These are phyloP conservation scores for Pelargonium myrrhifolium DNA, from an alignment of 441 rosid species.

Conservation along the genomic window DNA sequence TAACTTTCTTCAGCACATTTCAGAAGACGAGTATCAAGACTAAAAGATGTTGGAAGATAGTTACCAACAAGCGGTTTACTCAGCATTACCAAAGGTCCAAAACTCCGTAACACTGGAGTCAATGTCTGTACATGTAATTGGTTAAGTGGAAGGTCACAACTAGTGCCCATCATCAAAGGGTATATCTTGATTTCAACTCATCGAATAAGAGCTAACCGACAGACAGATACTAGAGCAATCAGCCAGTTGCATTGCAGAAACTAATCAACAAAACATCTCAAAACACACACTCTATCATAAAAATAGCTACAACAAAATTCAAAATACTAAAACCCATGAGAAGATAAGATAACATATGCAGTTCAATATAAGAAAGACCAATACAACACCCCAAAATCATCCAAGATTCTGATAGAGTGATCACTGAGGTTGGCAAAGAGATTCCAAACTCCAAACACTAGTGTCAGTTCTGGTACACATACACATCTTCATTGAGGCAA, in stretches of 20 bases:
- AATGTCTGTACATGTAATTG: no score
- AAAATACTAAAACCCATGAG: no score
- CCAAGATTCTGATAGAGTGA: background rate
- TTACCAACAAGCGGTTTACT: background rate
- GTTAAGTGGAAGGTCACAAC: no score
- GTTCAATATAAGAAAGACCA: conserved; percentile 10
- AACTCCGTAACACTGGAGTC: background rate
- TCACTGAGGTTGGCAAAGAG: background rate
- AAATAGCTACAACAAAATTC: conserved; percentile 1
- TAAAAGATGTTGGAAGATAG: background rate
- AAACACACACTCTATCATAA: background rate
- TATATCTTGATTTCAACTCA: background rate
- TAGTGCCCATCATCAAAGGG: background rate
- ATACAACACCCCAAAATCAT: background rate
- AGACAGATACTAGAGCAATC: background rate
- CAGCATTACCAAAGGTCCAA: background rate
- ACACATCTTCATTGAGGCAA: background rate
- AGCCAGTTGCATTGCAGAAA: background rate
- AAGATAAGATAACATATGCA: conserved; percentile 6
- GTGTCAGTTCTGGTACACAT: background rate
- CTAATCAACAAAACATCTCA: background rate
- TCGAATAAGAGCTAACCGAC: background rate
- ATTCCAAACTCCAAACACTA: background rate
- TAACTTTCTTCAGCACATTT: background rate
- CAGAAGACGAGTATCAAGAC: background rate